Evolutionary conservation across 768 basidiomycete species (phyloP).

Genomic region (Suillus subluteus): DNA sequence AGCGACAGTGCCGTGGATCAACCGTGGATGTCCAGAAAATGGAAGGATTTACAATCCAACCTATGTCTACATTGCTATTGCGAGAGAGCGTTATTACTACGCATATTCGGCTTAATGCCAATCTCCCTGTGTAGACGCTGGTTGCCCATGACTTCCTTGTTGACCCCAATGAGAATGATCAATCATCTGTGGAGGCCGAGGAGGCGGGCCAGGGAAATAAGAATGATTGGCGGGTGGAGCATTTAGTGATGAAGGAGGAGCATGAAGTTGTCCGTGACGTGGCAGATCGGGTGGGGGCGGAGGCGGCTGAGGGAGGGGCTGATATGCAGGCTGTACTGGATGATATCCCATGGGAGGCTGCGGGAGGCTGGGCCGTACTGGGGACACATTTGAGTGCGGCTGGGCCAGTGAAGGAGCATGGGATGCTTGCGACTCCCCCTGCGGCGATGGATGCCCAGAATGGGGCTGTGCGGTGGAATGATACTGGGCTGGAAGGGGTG

Average conservation of each 20-base stretch:
- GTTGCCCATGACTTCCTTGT: conserved; percentile 35
- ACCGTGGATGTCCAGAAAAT: conserved; percentile 10
- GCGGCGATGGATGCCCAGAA: conserved; percentile 28
- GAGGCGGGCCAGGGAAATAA: conserved; percentile 45
- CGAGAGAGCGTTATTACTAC: conserved; percentile 10
- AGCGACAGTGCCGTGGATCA: conserved; percentile 7
- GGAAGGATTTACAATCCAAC: conserved; percentile 17
- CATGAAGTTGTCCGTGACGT: conserved; percentile 31
- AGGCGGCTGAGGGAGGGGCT: conserved; percentile 39
- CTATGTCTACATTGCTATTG: conserved; percentile 21
- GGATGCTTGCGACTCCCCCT: conserved; percentile 18
- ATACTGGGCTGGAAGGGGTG: conserved; percentile 38
- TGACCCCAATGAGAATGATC: conserved; percentile 14
- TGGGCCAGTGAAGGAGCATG: conserved; percentile 31
- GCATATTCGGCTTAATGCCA: conserved; percentile 27
- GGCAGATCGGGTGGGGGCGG: conserved; percentile 32
- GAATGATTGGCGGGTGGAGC: conserved; percentile 28
- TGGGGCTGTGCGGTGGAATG: conserved; percentile 26
- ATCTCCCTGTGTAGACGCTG: conserved; percentile 31
- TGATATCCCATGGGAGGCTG: conserved; percentile 50
- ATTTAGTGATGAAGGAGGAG: conserved; percentile 21
- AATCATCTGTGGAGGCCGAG: conserved; percentile 40
- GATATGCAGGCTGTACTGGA: conserved; percentile 44
- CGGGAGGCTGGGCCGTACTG: conserved; percentile 55
- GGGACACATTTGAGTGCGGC: conserved; percentile 28